Base-by-base conservation (phyloP, 2,329 filamentous ascomycete species). In the Paecilomyces niveus region DNA sequence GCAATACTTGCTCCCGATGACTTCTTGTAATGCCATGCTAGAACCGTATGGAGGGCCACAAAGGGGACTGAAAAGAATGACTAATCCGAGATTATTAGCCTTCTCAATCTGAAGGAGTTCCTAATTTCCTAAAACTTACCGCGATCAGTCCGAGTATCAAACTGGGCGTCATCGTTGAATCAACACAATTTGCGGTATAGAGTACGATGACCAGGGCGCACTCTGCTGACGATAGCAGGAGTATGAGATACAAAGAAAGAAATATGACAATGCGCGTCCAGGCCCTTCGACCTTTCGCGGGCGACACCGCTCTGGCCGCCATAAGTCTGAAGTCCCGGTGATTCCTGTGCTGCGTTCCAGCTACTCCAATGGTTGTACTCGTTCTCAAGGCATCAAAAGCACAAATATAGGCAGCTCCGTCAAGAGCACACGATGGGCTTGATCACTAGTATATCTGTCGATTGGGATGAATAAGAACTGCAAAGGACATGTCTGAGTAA, bases 241-340 rank as follows among this genome's bases (percentile, higher is more conserved):
- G 67, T 50, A 74, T 59, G 26, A 68, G 62, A 54, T 75, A 74
- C 3, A 75, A 65, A 13, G 69, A 64, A 54, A 72, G 59, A 29
- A 74, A 73, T 49, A 76, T 74, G 39, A 69, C 67, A 11, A 72
- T 62, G 54, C 71, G 72, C 1, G 70, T 68, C 72, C 72, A 73
- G 8, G 66, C 68, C 3, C 69, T 68, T 58, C 68, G 66, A 57
- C 66, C 67, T 32, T 63, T 64, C 3, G 65, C 60, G 6, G 61
- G 54, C 6, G 59, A 58, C 5, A 59, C 63, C 21, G 63, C 58
- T 22, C 57, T 60, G 29, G 62, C 55, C 1, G 62, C 55, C 66
- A 67, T 67, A 5, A n/a, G 61, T 2, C 55, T 18, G 53, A 54
- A 8, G 15, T 35, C n/a, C 5, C 24, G 60, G 60, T 58, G 22